Base-by-base conservation (phyloP, 1,284 basidiomycete genomes). In the Blastosporella zonata region DNA sequence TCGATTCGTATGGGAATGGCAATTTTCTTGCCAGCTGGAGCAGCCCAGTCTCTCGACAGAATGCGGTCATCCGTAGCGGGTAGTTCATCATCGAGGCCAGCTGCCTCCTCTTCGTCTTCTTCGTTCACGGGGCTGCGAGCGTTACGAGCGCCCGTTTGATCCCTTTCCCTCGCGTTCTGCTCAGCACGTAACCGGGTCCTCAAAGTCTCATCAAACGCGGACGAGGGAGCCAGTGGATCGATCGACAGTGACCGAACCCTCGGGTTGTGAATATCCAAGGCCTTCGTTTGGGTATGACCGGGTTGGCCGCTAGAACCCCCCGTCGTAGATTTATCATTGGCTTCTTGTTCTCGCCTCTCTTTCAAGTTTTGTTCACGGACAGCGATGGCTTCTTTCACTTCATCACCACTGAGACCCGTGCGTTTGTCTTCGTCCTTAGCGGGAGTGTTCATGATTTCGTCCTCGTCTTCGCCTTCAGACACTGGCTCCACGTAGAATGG, bases 1-100 rank as follows among this genome's bases (percentile, higher is more conserved):
- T 99, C 96, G 49, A 99, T 81, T 44, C 96, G 82, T 27, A 99
- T 87, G 28, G 96, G 95, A 1, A 99, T 81, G 1, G 93, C 82
- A 51, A 99, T 94, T 56, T 82, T 81, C 74, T 97, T 98, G 15
- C 96, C 96, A 38, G 79, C 72, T 1, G 90, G 87, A 2, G 95
- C 94, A 20, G 67, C 74, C 83, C 93, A 93, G 52, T 85, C 78
- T 52, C 88, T 75, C 40, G 90, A 84, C 39, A 87, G 59, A 20
- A 82, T 64, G 47, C 82, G 73, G 51, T 86, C 83, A 31, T 79
- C 71, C 13, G 70, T 72, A 15, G 59, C 57, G 31, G 65, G 49
- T 31, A 56, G 20, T 13, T 75, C 71, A n/a, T 70, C 70, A 20
- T 68, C 59, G n/a, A 72, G 73, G 13, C 60, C 61, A n/a, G 59